Percentiles rank a stretch among this genome's conserved stretches.
These are phyloP conservation scores for Aspergillus sclerotiicarbonarius DNA, from an alignment of 495 filamentous ascomycete genomes.

Conservation along the genomic window DNA sequence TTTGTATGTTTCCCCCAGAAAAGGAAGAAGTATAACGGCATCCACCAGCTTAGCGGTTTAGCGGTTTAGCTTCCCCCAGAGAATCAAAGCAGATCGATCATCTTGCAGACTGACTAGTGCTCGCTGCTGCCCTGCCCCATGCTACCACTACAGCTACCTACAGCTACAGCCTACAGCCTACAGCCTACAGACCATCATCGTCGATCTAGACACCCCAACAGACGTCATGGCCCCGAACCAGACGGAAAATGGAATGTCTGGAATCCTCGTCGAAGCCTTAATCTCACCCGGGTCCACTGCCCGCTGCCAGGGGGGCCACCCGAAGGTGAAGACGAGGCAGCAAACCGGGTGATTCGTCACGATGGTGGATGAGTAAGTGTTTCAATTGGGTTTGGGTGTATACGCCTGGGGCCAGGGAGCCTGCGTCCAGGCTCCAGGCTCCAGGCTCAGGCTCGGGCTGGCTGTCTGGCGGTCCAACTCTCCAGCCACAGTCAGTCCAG, in stretches of 20 bases:
- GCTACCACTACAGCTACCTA: not conserved
- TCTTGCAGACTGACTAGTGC: constrained; percentile 14
- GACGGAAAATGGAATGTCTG: constrained; percentile 11
- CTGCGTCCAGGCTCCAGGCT: not conserved
- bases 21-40: constrained; percentile 14
- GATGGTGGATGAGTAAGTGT: not conserved
- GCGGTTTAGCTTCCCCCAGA: not conserved
- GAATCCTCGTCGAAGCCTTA: constrained; percentile 11
- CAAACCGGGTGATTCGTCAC: constrained; percentile 19
- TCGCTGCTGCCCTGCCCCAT: not conserved
- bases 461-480: not conserved
- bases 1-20: constrained; percentile 16
- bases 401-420: too few species aligned
- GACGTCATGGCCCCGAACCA: constrained; percentile 1
- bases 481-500: not conserved
- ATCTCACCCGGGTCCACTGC: constrained; percentile 12
- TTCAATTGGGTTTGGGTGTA: not conserved
- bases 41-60: not conserved
- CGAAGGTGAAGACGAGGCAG: constrained; percentile 20
- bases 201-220: constrained; percentile 2
- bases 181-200: not conserved
- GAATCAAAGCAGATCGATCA: constrained; percentile 13
- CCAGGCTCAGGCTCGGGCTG: too few species aligned
- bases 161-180: constrained; percentile 1
- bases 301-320: constrained; percentile 19